Conservation (phyloP, 179 eudicot species). For the Monotropa hypopitys region DNA sequence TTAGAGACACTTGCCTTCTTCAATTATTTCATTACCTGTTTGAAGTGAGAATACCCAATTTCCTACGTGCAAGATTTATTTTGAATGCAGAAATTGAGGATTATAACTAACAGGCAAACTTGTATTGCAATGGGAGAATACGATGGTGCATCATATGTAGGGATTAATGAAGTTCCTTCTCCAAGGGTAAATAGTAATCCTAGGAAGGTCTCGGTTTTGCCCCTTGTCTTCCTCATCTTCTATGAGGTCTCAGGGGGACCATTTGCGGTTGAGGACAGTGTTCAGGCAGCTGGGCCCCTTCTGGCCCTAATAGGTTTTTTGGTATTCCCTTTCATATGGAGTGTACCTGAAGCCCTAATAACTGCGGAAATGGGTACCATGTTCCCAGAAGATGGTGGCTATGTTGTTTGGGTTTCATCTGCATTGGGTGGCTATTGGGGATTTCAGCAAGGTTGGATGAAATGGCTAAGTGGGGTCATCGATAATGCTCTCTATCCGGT, state of each 20-base stretch:
- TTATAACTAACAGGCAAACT: slow-evolving; percentile 6
- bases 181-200: not conserved
- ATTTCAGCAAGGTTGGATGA: slow-evolving; percentile 21
- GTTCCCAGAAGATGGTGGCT: slow-evolving; percentile 21
- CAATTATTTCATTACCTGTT: not conserved
- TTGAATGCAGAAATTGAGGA: slow-evolving; percentile 12
- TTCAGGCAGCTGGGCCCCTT: slow-evolving; percentile 19
- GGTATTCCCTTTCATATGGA: slow-evolving; percentile 19
- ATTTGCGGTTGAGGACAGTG: slow-evolving; percentile 17
- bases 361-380: slow-evolving; percentile 21
- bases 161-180: slow-evolving; percentile 8
- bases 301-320: slow-evolving; percentile 16
- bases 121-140: slow-evolving; percentile 2
- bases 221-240: slow-evolving; percentile 19
- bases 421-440: slow-evolving; percentile 18
- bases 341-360: slow-evolving; percentile 17
- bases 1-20: not conserved
- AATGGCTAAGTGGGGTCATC: slow-evolving; percentile 21
- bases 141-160: slow-evolving; percentile 7
- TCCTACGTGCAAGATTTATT: not conserved
- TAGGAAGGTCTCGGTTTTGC: slow-evolving; percentile 13
- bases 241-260: slow-evolving; percentile 19
- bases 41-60: not conserved
- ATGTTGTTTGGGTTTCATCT: slow-evolving; percentile 16
- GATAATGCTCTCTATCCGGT: slow-evolving; percentile 20